These are phyloP conservation scores for Neoarthrinium moseri DNA, from an alignment of 2,329 filamentous ascomycete species.

Conservation along the genomic window DNA sequence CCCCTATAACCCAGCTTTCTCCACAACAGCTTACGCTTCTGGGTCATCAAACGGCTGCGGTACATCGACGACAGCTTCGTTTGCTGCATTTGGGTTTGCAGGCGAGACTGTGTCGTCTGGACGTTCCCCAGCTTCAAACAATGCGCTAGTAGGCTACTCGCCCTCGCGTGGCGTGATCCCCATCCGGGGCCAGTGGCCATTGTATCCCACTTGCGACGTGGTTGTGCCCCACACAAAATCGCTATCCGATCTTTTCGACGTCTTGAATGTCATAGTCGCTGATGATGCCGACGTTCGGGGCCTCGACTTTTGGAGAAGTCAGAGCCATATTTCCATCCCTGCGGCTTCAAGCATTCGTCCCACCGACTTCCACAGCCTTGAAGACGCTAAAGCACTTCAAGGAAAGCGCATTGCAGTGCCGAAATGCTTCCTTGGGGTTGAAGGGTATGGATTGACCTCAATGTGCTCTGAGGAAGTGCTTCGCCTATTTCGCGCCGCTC, in stretches of 20 bases:
- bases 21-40: neutral
- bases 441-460: no score
- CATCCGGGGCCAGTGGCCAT: neutral
- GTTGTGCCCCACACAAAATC: conserved; percentile 51
- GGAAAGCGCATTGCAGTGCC: neutral
- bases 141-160: neutral
- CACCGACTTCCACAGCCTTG: neutral
- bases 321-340: neutral
- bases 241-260: conserved; percentile 45
- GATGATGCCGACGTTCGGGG: conserved; percentile 30
- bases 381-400: neutral
- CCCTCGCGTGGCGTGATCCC: neutral
- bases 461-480: neutral
- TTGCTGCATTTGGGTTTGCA: neutral
- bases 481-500: neutral
- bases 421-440: neutral
- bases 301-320: neutral
- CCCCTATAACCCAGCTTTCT: neutral
- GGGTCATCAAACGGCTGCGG: neutral
- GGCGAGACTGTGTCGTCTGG: neutral
- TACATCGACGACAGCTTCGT: neutral
- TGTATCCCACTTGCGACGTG: conserved; percentile 21
- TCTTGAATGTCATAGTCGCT: conserved; percentile 46
- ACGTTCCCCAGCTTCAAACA: neutral
- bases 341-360: neutral